Conservation (phyloP, 441 rosid species). For the Erodium trifolium region DNA sequence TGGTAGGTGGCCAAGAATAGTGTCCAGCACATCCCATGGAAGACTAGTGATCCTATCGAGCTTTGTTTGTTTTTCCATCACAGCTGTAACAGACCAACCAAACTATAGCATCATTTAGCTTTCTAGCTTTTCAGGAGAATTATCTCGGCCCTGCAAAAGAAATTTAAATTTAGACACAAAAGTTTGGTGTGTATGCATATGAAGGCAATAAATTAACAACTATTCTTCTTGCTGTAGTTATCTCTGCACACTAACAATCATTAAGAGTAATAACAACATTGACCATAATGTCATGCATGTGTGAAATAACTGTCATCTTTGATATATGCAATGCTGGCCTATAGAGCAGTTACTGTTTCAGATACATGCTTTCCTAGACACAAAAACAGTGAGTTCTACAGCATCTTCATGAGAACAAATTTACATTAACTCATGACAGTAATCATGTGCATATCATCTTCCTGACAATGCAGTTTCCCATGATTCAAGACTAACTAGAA, state of each 20-base stretch:
- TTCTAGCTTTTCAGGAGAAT: not conserved
- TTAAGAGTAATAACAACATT: not conserved
- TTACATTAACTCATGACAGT: too few relatives aligned
- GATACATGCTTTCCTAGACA: too few relatives aligned
- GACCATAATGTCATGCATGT: not conserved
- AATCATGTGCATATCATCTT: too few relatives aligned
- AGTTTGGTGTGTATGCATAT: not conserved
- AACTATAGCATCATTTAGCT: not conserved
- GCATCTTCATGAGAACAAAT: too few relatives aligned
- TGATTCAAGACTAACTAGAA: too few relatives aligned
- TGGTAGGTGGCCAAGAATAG: slow-evolving; percentile 22
- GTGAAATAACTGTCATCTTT: too few relatives aligned
- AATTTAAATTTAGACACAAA: not conserved
- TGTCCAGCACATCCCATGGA: slow-evolving; percentile 23
- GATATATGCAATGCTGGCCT: too few relatives aligned
- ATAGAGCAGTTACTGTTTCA: too few relatives aligned
- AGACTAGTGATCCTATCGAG: slow-evolving; percentile 27
- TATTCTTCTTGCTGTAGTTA: not conserved
- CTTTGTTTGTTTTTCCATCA: slow-evolving; percentile 19
- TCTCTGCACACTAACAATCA: not conserved
- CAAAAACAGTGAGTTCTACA: too few relatives aligned
- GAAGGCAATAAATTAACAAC: not conserved
- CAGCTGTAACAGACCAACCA: not conserved
- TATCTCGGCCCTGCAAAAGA: not conserved
- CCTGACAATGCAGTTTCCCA: too few relatives aligned